Evolutionary conservation across 257 asterid genomes (phyloP).

Genomic region (Rhazya stricta): DNA sequence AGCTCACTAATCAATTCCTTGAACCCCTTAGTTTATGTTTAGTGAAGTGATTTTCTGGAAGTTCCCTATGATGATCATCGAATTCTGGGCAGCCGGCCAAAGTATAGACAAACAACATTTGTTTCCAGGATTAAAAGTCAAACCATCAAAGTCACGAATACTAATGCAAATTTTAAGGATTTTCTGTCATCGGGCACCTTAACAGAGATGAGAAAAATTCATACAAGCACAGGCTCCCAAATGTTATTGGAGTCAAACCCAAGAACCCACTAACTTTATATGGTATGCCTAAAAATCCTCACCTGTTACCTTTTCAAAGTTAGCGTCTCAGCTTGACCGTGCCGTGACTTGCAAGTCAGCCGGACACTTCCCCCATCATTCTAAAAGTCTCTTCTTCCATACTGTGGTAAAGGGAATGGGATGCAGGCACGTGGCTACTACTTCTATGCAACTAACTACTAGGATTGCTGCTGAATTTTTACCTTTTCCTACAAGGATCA

Average conservation of each 20-base stretch:
- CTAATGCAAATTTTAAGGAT: neutral
- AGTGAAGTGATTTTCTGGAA: too few relatives aligned
- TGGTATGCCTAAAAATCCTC: neutral
- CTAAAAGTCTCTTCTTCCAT: neutral
- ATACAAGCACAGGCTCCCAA: conserved; percentile 25
- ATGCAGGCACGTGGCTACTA: too few relatives aligned
- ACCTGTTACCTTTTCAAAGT: neutral
- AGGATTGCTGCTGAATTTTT: neutral
- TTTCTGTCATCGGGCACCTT: neutral
- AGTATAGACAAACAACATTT: neutral
- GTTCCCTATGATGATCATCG: neutral
- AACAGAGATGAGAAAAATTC: conserved; percentile 11
- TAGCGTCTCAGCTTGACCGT: neutral
- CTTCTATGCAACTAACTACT: too few relatives aligned
- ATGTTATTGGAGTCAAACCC: conserved; percentile 15
- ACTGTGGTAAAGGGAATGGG: neutral
- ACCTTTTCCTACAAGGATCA: neutral
- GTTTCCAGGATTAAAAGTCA: neutral
- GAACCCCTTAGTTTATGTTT: too few relatives aligned
- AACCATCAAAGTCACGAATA: neutral
- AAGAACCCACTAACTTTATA: neutral
- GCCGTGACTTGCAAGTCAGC: conserved; percentile 12
- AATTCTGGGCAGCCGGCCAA: neutral
- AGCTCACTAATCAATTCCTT: too few relatives aligned
- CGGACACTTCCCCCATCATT: neutral